A percentile compares a stretch with the other conserved stretches of the same genome.
Evolutionary conservation across 768 basidiomycete genomes (phyloP).

Genomic region (Phlegmacium glaucopus): DNA sequence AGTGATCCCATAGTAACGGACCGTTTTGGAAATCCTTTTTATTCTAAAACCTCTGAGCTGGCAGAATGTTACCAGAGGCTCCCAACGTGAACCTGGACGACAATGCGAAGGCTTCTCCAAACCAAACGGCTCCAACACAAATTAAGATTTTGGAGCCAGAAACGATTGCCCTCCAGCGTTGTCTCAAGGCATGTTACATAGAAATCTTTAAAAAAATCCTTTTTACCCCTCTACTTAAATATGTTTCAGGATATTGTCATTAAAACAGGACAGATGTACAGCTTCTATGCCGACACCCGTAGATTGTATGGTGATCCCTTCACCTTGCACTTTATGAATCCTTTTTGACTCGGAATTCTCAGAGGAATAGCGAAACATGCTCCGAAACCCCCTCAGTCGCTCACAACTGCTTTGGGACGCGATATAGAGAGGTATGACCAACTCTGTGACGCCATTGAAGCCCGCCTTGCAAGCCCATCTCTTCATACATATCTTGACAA

Average conservation of each 20-base stretch:
- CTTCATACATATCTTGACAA: constrained; percentile 1
- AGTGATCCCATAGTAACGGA: too few species aligned
- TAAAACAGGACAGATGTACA: constrained; percentile 69
- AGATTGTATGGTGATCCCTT: constrained; percentile 48
- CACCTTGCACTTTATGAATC: neutral
- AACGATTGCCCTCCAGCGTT: constrained; percentile 50
- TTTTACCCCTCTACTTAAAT: constrained; percentile 10
- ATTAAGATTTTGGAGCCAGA: constrained; percentile 59
- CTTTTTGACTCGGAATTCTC: neutral
- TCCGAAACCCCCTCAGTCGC: constrained; percentile 58
- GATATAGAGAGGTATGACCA: constrained; percentile 81
- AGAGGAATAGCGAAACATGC: constrained; percentile 61
- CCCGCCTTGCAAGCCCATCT: constrained; percentile 51
- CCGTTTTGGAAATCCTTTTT: too few species aligned
- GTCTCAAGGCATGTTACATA: constrained; percentile 47
- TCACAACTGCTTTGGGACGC: constrained; percentile 62
- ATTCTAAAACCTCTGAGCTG: too few species aligned
- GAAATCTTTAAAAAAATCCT: neutral
- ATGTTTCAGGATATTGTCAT: constrained; percentile 53
- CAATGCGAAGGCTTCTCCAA: constrained; percentile 40
- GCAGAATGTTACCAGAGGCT: too few species aligned
- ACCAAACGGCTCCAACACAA: constrained; percentile 40
- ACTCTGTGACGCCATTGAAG: constrained; percentile 74
- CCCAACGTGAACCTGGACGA: constrained; percentile 22
- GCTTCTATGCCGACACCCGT: constrained; percentile 62